A percentile compares a stretch with the other conserved stretches of the same genome.
These are phyloP conservation scores for Sophora flavescens DNA, from an alignment of 306 rosid genomes.

Conservation along the genomic window DNA sequence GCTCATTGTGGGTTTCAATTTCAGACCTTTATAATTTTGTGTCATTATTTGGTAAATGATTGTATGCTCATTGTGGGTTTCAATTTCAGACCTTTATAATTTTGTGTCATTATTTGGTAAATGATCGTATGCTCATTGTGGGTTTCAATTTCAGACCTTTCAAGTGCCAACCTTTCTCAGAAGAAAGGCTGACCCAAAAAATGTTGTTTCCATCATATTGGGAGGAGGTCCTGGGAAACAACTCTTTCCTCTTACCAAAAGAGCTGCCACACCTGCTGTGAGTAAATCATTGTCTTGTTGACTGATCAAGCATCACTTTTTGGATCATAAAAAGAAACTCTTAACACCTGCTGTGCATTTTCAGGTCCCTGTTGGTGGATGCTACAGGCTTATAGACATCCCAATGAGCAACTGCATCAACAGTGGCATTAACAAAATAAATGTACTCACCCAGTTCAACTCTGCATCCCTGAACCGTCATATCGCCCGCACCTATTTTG, in stretches of 20 bases:
- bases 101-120: slow-evolving; percentile 35
- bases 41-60: slow-evolving; percentile 31
- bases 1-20: slow-evolving; percentile 41
- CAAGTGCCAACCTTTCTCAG: slow-evolving; percentile 64
- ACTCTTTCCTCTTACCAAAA: slow-evolving; percentile 85
- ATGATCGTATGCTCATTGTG: slow-evolving; percentile 22
- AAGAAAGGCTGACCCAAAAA: slow-evolving; percentile 72
- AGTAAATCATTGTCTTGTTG: slow-evolving; percentile 41
- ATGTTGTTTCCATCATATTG: slow-evolving; percentile 83
- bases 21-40: slow-evolving; percentile 73
- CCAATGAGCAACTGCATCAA: slow-evolving; percentile 99
- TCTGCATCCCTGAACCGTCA: slow-evolving; percentile 94
- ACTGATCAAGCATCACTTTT: slow-evolving; percentile 1
- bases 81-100: slow-evolving; percentile 65
- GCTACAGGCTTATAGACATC: slow-evolving; percentile 89
- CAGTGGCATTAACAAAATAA: slow-evolving; percentile 87
- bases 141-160: slow-evolving; percentile 61
- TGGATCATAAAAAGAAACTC: slow-evolving; percentile 5
- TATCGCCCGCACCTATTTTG: slow-evolving; percentile 86
- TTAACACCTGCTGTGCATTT: slow-evolving; percentile 4
- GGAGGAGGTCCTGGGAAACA: slow-evolving; percentile 90
- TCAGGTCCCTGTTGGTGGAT: slow-evolving; percentile 97
- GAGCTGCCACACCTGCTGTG: slow-evolving; percentile 81
- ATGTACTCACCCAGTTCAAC: slow-evolving; percentile 85
- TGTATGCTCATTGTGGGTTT: slow-evolving; percentile 33